Evolutionary conservation across 2,329 filamentous ascomycete species (phyloP), one percentile per base, ranked within the genome.

Genomic region (Mariannaea sp.): DNA sequence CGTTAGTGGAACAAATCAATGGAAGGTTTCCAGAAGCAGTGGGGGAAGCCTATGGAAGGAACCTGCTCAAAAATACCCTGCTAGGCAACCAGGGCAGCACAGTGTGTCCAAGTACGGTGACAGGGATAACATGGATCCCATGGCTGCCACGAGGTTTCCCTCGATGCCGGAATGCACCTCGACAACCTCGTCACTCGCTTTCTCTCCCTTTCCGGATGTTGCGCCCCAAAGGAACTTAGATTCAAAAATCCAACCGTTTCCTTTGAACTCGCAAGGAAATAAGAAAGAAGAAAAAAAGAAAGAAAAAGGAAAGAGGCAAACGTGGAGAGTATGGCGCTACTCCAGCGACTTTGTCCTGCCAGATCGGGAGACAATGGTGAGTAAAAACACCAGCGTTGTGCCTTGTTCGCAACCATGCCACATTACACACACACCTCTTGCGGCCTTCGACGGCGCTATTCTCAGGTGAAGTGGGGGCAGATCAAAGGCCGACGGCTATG

Each of bases 21-120:
- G 46, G 64, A 66, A 66, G 55, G 40, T 58, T 66, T 66, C 64
- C 58, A 66, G 64, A 66, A 66, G 63, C 51, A 65, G 63, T 65
- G 63, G 63, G 57, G 49, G 33, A 41, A 9, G 29, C 50, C 40
- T 17, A 30, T 14, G 36, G 27, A 30, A 29, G 39, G 14, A 38
- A 19, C 27, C 46, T 24, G 36, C 39, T 27, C 14, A 22, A 47
- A 46, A 48, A 32, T 32, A 20, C 43, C 42, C 20, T 45, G 26
- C 48, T 59, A 62, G 61, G 59, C 48, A 47, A 39, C 19, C 59
- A 62, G 59, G 59, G 61, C 61, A 62, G 58, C 48, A 51, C 38
- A 32, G 44, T 45, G 40, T 30, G 17, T 41, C 13, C 9, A 32
- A 45, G 43, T 49, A 36, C 48, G 49, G 49, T 26, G 57, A 44